Evolutionary conservation across 129 eudicot genomes (phyloP).

Genomic region (Flaveria brownii): DNA sequence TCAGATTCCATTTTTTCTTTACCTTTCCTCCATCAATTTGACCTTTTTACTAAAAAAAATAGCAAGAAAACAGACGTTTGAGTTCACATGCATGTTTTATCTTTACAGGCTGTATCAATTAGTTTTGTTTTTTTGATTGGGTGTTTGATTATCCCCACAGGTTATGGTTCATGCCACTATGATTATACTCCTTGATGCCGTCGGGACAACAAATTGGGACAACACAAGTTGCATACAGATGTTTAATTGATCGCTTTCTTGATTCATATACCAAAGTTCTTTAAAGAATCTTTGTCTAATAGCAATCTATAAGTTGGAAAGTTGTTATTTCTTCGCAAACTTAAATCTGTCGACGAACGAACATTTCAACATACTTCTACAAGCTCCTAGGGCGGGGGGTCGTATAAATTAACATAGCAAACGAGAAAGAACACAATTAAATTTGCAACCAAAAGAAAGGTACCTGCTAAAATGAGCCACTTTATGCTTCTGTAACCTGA

Average conservation of each 20-base stretch:
- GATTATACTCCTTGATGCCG: slow-evolving; percentile 49
- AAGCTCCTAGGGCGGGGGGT: background rate
- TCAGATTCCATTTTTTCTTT: slow-evolving; percentile 12
- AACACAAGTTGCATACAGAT: slow-evolving; percentile 23
- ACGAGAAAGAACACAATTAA: background rate
- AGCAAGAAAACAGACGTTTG: slow-evolving; percentile 28
- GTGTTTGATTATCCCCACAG: slow-evolving; percentile 40
- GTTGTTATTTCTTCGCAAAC: background rate
- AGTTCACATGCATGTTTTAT: slow-evolving; percentile 28
- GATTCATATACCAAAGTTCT: slow-evolving; percentile 29
- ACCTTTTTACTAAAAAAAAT: slow-evolving; percentile 17
- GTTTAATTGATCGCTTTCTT: slow-evolving; percentile 23
- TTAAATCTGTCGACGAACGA: background rate
- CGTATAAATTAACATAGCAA: background rate
- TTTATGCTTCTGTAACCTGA: slow-evolving; percentile 15
- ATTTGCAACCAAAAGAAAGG: slow-evolving; percentile 2
- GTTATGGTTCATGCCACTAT: slow-evolving; percentile 57
- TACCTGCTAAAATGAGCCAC: slow-evolving; percentile 24
- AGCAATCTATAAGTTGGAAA: slow-evolving; percentile 28
- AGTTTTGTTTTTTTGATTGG: slow-evolving; percentile 10
- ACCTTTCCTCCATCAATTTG: slow-evolving; percentile 32
- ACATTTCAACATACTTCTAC: background rate
- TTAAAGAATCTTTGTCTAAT: slow-evolving; percentile 22
- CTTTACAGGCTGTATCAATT: slow-evolving; percentile 22
- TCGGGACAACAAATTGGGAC: slow-evolving; percentile 22